These are phyloP conservation scores for Lachnellula cervina DNA, from an alignment of 2,329 filamentous ascomycete species.

Conservation along the genomic window DNA sequence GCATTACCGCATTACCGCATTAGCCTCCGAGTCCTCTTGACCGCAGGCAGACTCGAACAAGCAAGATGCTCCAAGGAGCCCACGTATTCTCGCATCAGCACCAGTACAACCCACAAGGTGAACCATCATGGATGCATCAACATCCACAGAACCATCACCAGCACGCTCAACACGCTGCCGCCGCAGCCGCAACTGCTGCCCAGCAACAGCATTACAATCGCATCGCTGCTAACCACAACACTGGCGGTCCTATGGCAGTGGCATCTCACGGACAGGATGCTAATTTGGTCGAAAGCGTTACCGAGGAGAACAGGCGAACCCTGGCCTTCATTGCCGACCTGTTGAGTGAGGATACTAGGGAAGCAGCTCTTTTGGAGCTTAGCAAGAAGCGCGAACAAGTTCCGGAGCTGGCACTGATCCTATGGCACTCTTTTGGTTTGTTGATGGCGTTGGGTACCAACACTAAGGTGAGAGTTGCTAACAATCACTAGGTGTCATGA, in stretches of 20 bases:
- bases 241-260: constrained; percentile 29
- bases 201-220: constrained; percentile 63
- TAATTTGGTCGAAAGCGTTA: constrained; percentile 61
- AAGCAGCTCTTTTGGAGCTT: constrained; percentile 86
- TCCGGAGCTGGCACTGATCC: constrained; percentile 87
- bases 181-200: constrained; percentile 31
- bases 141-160: constrained; percentile 43
- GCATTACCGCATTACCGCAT: too few species aligned
- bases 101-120: constrained; percentile 54
- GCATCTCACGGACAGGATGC: constrained; percentile 51
- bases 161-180: constrained; percentile 35
- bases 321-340: constrained; percentile 89
- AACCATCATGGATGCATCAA: constrained; percentile 61
- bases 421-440: constrained; percentile 98
- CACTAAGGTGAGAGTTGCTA: constrained; percentile 16
- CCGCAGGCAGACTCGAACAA: constrained; percentile 13
- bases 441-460: constrained; percentile 13
- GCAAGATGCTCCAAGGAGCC: constrained; percentile 54
- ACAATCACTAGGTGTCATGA: constrained; percentile 77
- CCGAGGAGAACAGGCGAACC: constrained; percentile 89
- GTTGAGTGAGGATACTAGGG: constrained; percentile 78
- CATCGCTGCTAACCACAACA: constrained; percentile 62
- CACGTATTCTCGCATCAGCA: constrained; percentile 66
- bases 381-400: constrained; percentile 99
- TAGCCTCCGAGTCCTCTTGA: constrained; percentile 17